Base-by-base conservation (phyloP, 768 basidiomycete genomes). In the Lentinula sp. region DNA sequence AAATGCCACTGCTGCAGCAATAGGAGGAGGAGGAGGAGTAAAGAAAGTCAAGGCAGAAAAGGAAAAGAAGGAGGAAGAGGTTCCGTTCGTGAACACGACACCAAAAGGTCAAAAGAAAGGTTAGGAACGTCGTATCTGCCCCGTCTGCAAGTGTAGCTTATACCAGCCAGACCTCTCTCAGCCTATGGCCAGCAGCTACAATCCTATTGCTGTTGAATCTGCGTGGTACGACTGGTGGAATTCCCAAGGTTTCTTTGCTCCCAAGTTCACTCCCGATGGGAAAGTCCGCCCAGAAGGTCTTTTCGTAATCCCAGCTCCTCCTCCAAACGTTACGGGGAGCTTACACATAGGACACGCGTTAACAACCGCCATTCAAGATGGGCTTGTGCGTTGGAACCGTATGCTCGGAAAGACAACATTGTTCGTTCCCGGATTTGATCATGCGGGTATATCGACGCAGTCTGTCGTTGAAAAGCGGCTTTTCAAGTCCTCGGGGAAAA, bases 141-240 rank as follows among this genome's bases (percentile, higher is more conserved):
- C 28, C 42, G 32, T 51, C 39, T 52, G 32, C 54, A 9, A 37
- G 35, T 13, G 21, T 39, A 39, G 48, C 60, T 57, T 56, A 59
- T 59, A 4, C 23, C 40, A 7, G 9, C 8, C 40, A 96, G 96
- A 98, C 74, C 78, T 97, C 60, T 82, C 90, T 1, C 79, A 86
- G 62, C 87, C 93, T 3, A 96, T 99, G 91, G 83, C 91, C 1
- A 79, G 83, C n/a, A 92, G 91, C 3, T 99, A 98, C 76, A 95
- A 98, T 71, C 96, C 97, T 7, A 88, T 91, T 64, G 91, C 91
- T 37, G 90, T 98, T 61, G 96, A 98, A 70, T 80, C 95, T 0
- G 88, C 93, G 2, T 98, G 97, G 93, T 98, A 98, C 67, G 93
- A 96, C 67, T 98, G 97, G 97, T 98, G 96, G 96, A 79, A 85